Conservation (phyloP, 495 filamentous ascomycete genomes). For the Aspergillus panamensis region DNA sequence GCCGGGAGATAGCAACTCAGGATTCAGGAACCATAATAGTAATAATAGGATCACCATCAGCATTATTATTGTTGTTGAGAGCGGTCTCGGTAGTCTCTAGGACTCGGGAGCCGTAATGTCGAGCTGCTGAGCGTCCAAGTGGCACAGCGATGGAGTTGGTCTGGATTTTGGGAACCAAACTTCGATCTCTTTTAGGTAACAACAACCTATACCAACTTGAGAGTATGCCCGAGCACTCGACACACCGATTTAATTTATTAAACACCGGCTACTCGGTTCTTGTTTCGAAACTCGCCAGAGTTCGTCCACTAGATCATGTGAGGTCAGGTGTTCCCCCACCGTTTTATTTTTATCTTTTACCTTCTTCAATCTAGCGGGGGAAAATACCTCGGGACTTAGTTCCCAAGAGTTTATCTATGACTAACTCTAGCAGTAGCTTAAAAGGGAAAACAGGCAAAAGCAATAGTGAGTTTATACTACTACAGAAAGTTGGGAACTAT, state of each 20-base stretch:
- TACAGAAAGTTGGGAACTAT: no score
- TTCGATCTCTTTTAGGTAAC: not conserved
- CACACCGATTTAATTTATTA: not conserved
- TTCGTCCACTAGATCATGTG: not conserved
- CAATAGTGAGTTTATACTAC: no score
- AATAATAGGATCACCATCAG: no score
- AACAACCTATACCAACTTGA: not conserved
- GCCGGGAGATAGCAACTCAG: not conserved
- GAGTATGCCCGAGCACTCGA: not conserved
- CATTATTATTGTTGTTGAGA: no score
- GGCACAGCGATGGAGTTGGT: no score
- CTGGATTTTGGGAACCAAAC: no score
- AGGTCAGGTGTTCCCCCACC: not conserved
- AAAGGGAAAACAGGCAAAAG: no score
- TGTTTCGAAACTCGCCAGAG: not conserved
- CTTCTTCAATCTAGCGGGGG: not conserved
- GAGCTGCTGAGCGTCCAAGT: no score
- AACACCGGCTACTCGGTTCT: not conserved
- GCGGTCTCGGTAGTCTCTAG: not conserved
- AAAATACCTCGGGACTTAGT: no score
- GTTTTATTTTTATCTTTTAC: conserved; percentile 4
- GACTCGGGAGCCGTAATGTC: not conserved
- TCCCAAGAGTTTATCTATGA: no score
- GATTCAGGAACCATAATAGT: not conserved
- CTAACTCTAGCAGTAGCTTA: no score